Conservation (phyloP, 352 stramenopile species). For the Phytophthora ohioensis region DNA sequence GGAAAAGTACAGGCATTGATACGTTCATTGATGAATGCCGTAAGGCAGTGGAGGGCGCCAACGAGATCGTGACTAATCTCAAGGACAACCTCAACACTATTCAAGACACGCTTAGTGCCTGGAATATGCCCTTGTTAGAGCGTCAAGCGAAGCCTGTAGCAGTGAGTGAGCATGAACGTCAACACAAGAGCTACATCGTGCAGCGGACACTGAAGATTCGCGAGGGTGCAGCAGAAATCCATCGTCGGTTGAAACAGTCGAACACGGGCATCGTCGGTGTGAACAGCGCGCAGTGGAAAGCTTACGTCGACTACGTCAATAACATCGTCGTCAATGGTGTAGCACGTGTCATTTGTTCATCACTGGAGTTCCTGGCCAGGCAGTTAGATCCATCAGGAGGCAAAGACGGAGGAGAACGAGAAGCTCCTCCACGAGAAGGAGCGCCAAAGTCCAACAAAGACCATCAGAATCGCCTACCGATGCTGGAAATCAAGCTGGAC, state of each 20-base stretch:
- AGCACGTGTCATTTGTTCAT: conserved; percentile 86
- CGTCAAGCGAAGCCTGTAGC: conserved; percentile 96
- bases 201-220: conserved; percentile 96
- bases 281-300: conserved; percentile 96
- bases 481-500: conserved; percentile 98
- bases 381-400: conserved; percentile 92
- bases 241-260: conserved; percentile 95
- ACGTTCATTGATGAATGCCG: conserved; percentile 95
- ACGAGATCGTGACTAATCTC: conserved; percentile 95
- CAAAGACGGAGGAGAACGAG: conserved; percentile 42
- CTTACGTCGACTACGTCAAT: conserved; percentile 98
- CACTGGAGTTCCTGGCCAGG: conserved; percentile 93
- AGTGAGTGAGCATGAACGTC: conserved; percentile 96
- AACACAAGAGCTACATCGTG: conserved; percentile 94
- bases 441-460: conserved; percentile 51
- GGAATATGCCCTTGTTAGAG: conserved; percentile 95
- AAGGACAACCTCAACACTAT: conserved; percentile 97
- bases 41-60: conserved; percentile 87
- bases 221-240: conserved; percentile 95
- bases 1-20: conserved; percentile 94
- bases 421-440: conserved; percentile 41
- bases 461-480: conserved; percentile 75
- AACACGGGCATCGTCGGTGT: conserved; percentile 95
- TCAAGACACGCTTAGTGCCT: conserved; percentile 93
- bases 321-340: conserved; percentile 97